Base-by-base conservation (phyloP, 345 rosid species). In the Lumnitzera racemosa region DNA sequence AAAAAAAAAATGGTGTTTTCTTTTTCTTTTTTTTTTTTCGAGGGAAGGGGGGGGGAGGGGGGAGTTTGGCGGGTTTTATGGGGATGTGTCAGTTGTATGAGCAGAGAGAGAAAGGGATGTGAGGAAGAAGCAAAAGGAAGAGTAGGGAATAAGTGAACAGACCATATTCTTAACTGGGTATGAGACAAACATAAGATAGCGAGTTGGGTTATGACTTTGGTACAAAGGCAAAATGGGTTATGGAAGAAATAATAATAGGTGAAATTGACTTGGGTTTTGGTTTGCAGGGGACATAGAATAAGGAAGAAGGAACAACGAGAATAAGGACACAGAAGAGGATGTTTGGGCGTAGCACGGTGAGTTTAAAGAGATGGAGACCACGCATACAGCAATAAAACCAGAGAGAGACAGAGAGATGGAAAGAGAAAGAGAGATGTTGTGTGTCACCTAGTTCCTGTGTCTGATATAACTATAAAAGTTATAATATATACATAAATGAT, bases 151-250 rank as follows among this genome's bases (percentile, higher is more conserved):
- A 56, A 50, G 58, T 47, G 14, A 60, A 15, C 62, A 67, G 60
- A 55, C 66, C 65, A 72, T 81, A 77, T 77, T 79, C 80, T 51
- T 46, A 57, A 66, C 65, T 56, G 63, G 57, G 17, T 79, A 79
- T 70, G 82, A 75, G 88, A 84, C 88, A 82, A 82, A 74, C 71
- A 70, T 51, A 65, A 81, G 73, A 53, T 61, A 57, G 67, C 27
- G 62, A 17, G 56, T 67, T 76, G 69, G 59, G 71, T 60, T 36
- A 6, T 36, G 43, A 36, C 43, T 36, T 36, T 1, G 43, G 43
- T 9, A 7, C 10, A 36, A 9, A 69, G 56, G 67, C 73, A 57
- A 58, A 64, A 66, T 25, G 59, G 49, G 67, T 25, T 27, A 31
- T 46, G 47, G 53, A 49, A 55, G 23, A 67, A 50, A 14, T 25